Evolutionary conservation across 1,284 basidiomycete species (phyloP).

Genomic region (Inonotus hispidus): DNA sequence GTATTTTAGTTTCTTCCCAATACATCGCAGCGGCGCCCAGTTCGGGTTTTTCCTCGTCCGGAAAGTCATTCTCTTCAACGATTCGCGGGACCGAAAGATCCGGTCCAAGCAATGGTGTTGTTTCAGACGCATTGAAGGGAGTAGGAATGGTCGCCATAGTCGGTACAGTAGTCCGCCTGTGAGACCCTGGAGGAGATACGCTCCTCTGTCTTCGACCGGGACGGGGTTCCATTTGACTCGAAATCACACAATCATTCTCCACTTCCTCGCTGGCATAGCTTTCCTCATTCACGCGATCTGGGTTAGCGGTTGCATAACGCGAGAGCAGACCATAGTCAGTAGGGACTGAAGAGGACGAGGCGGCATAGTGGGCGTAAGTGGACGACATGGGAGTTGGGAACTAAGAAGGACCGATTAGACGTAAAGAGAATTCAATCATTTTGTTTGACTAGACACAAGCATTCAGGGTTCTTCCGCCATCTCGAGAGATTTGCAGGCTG

Average conservation of each 20-base stretch:
- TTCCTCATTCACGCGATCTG: conserved; percentile 12
- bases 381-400: conserved; percentile 31
- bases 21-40: conserved; percentile 35
- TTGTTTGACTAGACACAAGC: not conserved
- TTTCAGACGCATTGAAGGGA: conserved; percentile 33
- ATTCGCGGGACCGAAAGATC: conserved; percentile 40
- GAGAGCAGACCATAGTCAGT: conserved; percentile 59
- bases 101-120: conserved; percentile 45
- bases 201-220: conserved; percentile 25
- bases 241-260: not conserved
- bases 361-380: conserved; percentile 43
- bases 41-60: conserved; percentile 26
- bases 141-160: conserved; percentile 28
- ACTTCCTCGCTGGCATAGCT: conserved; percentile 16
- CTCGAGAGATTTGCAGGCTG: not conserved
- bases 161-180: conserved; percentile 29
- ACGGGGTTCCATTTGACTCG: not conserved
- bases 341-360: conserved; percentile 49
- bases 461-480: not conserved
- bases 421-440: not conserved
- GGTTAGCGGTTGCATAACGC: conserved; percentile 34
- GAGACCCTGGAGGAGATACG: conserved; percentile 30
- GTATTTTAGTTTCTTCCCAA: conserved; percentile 54
- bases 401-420: not conserved
- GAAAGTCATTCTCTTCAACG: conserved; percentile 28